phyloP scores from a whole-genome alignment of 2,329 filamentous ascomycete species.

The Stachybotrys echinatus region DNA sequence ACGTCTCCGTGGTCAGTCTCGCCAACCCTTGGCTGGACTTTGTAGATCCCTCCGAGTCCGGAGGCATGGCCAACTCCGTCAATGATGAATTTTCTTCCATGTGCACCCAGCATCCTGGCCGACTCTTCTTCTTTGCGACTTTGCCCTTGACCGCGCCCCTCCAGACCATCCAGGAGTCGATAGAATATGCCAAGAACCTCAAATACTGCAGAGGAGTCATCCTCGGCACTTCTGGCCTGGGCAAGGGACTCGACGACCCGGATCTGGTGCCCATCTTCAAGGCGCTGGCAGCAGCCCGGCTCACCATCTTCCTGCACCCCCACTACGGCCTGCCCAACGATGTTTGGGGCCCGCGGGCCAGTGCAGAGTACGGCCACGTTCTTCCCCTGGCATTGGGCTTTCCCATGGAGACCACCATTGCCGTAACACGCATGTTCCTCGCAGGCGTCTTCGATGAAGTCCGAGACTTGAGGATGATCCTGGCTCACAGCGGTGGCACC shows the following conservation, averaged over 20 bases:
- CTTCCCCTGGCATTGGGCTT: conserved; percentile 82
- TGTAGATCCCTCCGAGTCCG: conserved; percentile 55
- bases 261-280: conserved; percentile 66
- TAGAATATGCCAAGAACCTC: conserved; percentile 56
- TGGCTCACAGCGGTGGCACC: conserved; percentile 86
- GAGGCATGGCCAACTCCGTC: conserved; percentile 57
- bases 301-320: conserved; percentile 80
- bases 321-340: conserved; percentile 82
- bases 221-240: conserved; percentile 78
- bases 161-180: conserved; percentile 57
- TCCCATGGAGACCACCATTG: conserved; percentile 88
- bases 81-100: conserved; percentile 74
- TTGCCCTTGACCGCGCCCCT: conserved; percentile 68
- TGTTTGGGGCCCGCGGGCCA: conserved; percentile 69
- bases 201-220: conserved; percentile 78
- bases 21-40: conserved; percentile 97
- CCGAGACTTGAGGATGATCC: conserved; percentile 62
- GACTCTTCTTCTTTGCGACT: conserved; percentile 78
- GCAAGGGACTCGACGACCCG: conserved; percentile 74
- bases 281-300: conserved; percentile 57
- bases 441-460: conserved; percentile 78
- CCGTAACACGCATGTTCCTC: conserved; percentile 82
- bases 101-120: conserved; percentile 60
- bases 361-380: conserved; percentile 75
- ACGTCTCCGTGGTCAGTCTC: conserved; percentile 78